A percentile compares a stretch with the other conserved stretches of the same genome.
phyloP scores from a whole-genome alignment of 345 rosid species.

The Aegle marmelos region DNA sequence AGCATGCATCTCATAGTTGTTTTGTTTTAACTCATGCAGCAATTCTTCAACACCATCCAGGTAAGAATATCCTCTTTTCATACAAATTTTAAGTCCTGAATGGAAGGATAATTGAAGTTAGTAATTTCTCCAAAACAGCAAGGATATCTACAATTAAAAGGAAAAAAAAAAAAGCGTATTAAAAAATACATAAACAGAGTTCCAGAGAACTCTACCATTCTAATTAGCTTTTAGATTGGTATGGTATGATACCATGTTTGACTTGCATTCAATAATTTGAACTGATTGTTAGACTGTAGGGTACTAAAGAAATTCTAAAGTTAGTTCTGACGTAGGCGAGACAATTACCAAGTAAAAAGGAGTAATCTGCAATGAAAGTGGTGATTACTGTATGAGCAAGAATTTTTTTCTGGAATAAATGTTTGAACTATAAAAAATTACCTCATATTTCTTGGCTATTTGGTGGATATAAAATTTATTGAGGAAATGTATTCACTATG shows the following conservation, averaged over 20 bases:
- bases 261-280: not conserved
- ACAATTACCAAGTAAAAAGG: not conserved
- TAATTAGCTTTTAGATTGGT: not conserved
- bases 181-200: not conserved
- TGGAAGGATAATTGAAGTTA: constrained; percentile 9
- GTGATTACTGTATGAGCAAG: not conserved
- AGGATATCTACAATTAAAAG: not conserved
- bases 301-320: not conserved
- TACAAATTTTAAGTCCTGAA: constrained; percentile 72
- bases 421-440: not conserved
- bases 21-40: constrained; percentile 50
- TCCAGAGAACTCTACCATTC: not conserved
- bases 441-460: not conserved
- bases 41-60: constrained; percentile 72
- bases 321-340: not conserved
- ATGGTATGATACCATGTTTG: not conserved
- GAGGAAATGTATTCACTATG: not conserved
- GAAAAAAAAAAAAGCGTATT: not conserved
- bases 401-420: not conserved
- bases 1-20: constrained; percentile 84
- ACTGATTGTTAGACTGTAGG: not conserved
- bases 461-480: not conserved
- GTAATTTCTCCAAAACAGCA: not conserved
- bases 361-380: not conserved
- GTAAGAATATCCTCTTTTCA: constrained; percentile 69